Conservation (phyloP, 2,329 filamentous ascomycete species). For the Colletotrichum magnum region DNA sequence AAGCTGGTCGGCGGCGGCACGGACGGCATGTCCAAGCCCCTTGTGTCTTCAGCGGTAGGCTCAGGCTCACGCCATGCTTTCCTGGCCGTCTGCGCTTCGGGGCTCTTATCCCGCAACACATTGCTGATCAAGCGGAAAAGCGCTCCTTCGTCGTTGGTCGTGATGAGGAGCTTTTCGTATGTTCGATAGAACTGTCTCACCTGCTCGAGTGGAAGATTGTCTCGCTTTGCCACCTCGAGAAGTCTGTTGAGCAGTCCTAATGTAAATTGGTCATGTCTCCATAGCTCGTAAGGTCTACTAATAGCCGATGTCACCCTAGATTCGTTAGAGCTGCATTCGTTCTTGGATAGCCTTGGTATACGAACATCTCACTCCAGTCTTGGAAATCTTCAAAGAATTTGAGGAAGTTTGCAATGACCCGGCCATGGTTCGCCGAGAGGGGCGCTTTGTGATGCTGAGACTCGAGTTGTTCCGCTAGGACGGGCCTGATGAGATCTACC, state of each 20-base stretch:
- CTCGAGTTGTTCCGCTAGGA: background rate
- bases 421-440: conserved; percentile 28
- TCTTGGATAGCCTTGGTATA: background rate
- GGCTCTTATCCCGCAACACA: conserved; percentile 2
- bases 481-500: conserved; percentile 4
- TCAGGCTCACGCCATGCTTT: conserved; percentile 23
- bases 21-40: background rate
- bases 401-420: conserved; percentile 20
- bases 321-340: background rate
- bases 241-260: conserved; percentile 31
- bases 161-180: background rate
- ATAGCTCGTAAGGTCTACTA: background rate
- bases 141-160: background rate
- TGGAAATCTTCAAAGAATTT: conserved; percentile 21
- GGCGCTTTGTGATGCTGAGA: background rate
- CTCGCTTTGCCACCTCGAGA: conserved; percentile 19
- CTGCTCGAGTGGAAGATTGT: conserved; percentile 12
- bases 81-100: conserved; percentile 29
- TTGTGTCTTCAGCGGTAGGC: background rate
- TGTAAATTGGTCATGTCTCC: conserved; percentile 14
- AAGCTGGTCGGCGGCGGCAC: conserved; percentile 3
- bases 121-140: conserved; percentile 19
- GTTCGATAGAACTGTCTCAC: conserved; percentile 20
- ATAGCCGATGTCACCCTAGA: conserved; percentile 17
- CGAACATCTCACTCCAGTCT: conserved; percentile 21